These are phyloP conservation scores for Fusarium nematophilum DNA, from an alignment of 2,329 filamentous ascomycete species.

Conservation along the genomic window DNA sequence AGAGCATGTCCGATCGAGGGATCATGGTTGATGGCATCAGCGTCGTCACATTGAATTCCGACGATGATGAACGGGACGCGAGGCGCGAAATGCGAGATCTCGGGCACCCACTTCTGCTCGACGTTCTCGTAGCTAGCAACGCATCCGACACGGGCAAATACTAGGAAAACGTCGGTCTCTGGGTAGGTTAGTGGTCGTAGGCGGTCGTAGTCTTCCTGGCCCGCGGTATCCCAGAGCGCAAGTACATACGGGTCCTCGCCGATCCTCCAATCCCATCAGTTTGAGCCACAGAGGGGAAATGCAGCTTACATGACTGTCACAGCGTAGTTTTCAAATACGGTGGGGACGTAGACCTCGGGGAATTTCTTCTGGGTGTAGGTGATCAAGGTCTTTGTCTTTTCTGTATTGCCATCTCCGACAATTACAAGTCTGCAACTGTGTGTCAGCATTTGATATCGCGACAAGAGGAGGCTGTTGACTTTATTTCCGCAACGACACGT, in stretches of 20 bases:
- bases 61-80: background rate
- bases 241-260: background rate
- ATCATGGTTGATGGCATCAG: background rate
- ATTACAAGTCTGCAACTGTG: background rate
- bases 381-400: background rate
- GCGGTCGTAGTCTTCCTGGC: background rate
- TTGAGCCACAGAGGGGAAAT: background rate
- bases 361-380: background rate
- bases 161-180: background rate
- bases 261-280: background rate
- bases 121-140: background rate
- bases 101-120: background rate
- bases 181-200: background rate
- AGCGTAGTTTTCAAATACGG: background rate
- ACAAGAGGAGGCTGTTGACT: background rate
- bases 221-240: background rate
- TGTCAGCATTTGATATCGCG: background rate
- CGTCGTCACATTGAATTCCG: background rate
- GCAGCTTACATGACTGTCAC: background rate
- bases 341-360: background rate
- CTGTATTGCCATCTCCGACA: background rate
- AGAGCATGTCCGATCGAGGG: background rate
- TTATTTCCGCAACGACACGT: background rate
- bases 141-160: background rate
- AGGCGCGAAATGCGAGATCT: background rate